Evolutionary conservation across 148 eudicot species (phyloP).

Genomic region (Diospyros kaki): DNA sequence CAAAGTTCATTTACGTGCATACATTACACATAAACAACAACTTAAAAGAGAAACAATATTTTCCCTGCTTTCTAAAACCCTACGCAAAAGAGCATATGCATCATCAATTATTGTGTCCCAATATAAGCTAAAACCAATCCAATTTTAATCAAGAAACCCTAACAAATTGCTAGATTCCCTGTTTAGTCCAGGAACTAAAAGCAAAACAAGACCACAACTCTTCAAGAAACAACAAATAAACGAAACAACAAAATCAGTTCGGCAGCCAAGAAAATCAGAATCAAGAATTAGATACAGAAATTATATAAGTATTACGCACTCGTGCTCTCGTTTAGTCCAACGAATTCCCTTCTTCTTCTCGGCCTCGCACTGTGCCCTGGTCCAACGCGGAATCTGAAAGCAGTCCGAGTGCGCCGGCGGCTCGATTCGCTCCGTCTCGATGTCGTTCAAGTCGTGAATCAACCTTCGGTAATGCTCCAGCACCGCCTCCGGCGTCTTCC

Average conservation of each 20-base stretch:
- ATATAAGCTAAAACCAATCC: background rate
- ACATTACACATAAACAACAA: too few species aligned
- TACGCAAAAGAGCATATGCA: background rate
- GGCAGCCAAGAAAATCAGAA: background rate
- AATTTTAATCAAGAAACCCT: background rate
- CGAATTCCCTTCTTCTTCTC: constrained; percentile 56
- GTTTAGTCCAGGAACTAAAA: background rate
- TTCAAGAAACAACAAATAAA: background rate
- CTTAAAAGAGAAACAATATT: too few species aligned
- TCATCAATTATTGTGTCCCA: background rate
- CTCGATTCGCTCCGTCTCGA: constrained; percentile 53
- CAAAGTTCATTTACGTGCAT: too few species aligned
- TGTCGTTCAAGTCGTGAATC: constrained; percentile 38
- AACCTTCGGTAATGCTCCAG: constrained; percentile 44
- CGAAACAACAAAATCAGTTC: background rate
- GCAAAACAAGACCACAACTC: background rate
- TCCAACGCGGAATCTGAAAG: background rate
- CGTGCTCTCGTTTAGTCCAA: constrained; percentile 66
- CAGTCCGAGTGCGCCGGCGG: constrained; percentile 39
- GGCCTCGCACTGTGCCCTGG: constrained; percentile 17
- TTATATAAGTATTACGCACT: constrained; percentile 14
- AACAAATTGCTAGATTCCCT: background rate
- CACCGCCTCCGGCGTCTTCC: constrained; percentile 42
- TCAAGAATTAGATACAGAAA: background rate
- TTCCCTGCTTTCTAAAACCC: background rate